Evolutionary conservation across 345 rosid species (phyloP).

Genomic region (Euclidium syriacum): DNA sequence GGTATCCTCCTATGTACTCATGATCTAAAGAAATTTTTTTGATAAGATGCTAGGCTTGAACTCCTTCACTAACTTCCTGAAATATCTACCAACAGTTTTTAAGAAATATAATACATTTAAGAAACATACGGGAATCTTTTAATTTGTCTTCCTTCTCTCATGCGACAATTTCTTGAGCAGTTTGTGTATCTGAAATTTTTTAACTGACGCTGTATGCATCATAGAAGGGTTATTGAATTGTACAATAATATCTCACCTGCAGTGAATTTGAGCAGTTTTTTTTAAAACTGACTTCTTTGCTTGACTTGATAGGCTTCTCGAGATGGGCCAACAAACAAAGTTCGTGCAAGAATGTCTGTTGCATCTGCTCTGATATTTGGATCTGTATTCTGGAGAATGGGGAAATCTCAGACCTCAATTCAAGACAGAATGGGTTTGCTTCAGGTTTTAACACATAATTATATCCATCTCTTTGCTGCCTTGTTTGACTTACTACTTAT

Average conservation of each 20-base stretch:
- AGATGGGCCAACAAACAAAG: conserved; percentile 97
- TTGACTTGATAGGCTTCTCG: conserved; percentile 69
- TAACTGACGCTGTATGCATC: background rate
- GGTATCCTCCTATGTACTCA: conserved; percentile 33
- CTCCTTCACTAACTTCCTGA: background rate
- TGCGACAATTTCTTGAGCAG: background rate
- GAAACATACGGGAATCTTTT: background rate
- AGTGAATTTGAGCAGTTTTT: background rate
- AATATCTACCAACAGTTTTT: background rate
- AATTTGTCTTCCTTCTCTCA: background rate
- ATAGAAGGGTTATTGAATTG: background rate
- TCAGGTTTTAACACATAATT: conserved; percentile 49
- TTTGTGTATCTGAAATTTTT: background rate
- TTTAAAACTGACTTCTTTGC: conserved; percentile 16
- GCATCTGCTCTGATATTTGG: conserved; percentile 99
- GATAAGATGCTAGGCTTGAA: background rate
- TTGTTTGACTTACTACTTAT: background rate
- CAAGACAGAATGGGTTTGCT: conserved; percentile 98
- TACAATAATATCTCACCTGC: background rate
- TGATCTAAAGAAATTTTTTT: conserved; percentile 1
- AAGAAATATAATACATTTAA: background rate
- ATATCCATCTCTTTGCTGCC: background rate
- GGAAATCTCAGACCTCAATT: conserved; percentile 88
- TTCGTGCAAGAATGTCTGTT: conserved; percentile 91
- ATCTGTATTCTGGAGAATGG: conserved; percentile 98